These are phyloP conservation scores for Biscogniauxia mediterranea DNA, from an alignment of 2,329 filamentous ascomycete species.

Conservation along the genomic window DNA sequence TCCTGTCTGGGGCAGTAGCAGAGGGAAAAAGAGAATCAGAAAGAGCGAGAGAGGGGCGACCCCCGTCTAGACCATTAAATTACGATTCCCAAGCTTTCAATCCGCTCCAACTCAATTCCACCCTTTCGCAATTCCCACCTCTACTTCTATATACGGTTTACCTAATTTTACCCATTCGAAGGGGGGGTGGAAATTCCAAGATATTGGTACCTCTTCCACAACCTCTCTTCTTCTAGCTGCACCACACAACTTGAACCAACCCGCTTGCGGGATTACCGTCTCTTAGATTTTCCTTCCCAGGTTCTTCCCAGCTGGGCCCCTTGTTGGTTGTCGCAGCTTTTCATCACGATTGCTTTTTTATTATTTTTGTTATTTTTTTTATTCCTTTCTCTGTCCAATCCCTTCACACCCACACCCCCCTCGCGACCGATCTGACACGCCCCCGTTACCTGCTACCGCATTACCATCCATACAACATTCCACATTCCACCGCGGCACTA, in stretches of 20 bases:
- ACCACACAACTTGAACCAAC: no score
- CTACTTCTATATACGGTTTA: background rate
- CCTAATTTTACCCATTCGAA: background rate
- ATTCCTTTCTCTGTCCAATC: constrained; percentile 28
- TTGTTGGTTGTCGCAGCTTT: constrained; percentile 15
- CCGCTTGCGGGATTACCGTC: background rate
- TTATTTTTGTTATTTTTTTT: constrained; percentile 33
- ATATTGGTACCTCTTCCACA: background rate
- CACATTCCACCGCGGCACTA: constrained; percentile 37
- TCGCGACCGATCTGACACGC: constrained; percentile 27
- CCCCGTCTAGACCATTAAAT: background rate
- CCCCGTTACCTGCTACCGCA: constrained; percentile 20
- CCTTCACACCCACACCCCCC: constrained; percentile 23
- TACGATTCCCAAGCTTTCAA: background rate
- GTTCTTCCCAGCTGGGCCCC: constrained; percentile 12
- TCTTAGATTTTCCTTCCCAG: background rate
- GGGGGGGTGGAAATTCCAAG: background rate
- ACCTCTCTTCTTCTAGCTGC: background rate
- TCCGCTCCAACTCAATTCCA: background rate
- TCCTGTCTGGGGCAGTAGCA: no score
- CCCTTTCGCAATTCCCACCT: background rate
- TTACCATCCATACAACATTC: constrained; percentile 33
- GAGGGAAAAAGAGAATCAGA: background rate
- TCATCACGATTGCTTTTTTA: constrained; percentile 15
- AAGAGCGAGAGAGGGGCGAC: background rate